Percentiles rank a stretch among this genome's conserved stretches.
phyloP scores from a whole-genome alignment of 2,329 filamentous ascomycete species.

The Trichoderma harzianum region DNA sequence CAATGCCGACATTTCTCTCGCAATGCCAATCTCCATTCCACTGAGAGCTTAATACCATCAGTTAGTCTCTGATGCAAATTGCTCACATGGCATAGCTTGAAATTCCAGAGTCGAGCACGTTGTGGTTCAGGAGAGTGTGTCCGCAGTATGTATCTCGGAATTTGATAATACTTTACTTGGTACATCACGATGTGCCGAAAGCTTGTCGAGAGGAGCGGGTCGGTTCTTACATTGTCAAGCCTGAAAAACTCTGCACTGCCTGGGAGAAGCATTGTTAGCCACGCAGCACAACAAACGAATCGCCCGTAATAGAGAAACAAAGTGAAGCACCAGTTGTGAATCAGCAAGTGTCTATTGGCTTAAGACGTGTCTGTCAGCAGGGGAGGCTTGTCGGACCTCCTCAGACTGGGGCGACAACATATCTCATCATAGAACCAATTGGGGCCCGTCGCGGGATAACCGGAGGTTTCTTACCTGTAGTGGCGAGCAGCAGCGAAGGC shows the following conservation, averaged over 20 bases:
- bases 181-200: constrained; percentile 35
- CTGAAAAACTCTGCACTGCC: neutral
- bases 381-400: constrained; percentile 46
- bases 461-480: neutral
- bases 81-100: neutral
- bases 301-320: neutral
- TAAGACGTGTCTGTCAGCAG: constrained; percentile 52
- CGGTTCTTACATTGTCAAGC: constrained; percentile 12
- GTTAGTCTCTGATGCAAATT: constrained; percentile 3
- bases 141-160: constrained; percentile 42
- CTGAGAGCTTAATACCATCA: neutral
- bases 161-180: constrained; percentile 42
- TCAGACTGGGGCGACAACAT: constrained; percentile 51
- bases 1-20: neutral
- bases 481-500: neutral
- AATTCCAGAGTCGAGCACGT: neutral
- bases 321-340: constrained; percentile 23
- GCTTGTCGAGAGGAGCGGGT: neutral
- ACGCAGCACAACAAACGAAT: neutral
- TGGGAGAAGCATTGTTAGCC: constrained; percentile 24
- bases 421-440: constrained; percentile 38
- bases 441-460: neutral
- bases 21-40: neutral
- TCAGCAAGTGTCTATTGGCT: constrained; percentile 54
- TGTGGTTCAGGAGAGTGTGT: constrained; percentile 32